Percentiles rank a stretch among this genome's conserved stretches.
Evolutionary conservation across 106 monocot species (phyloP).

Genomic region (Cymbidium sinense): DNA sequence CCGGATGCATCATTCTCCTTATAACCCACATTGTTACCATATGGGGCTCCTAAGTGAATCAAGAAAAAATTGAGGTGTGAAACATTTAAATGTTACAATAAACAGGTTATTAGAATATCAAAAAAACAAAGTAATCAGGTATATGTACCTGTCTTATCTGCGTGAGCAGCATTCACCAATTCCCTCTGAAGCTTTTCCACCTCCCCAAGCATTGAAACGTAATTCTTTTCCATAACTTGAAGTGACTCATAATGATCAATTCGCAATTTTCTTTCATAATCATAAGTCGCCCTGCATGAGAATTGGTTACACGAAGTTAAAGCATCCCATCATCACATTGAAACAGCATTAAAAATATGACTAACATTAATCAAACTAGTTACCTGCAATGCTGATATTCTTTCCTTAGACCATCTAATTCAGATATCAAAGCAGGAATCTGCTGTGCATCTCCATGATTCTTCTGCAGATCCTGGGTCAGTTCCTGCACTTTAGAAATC

Average conservation of each 20-base stretch:
- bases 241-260: slow-evolving; percentile 72
- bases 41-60: slow-evolving; percentile 24
- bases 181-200: slow-evolving; percentile 59
- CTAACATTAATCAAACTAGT: neutral
- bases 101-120: neutral
- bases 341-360: neutral
- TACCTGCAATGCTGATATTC: slow-evolving; percentile 84
- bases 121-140: neutral
- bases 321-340: neutral
- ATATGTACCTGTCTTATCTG: slow-evolving; percentile 25
- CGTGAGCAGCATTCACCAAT: slow-evolving; percentile 42
- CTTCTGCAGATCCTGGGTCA: slow-evolving; percentile 57
- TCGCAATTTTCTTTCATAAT: slow-evolving; percentile 66
- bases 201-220: slow-evolving; percentile 74
- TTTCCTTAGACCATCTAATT: slow-evolving; percentile 51
- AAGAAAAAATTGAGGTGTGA: neutral
- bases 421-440: slow-evolving; percentile 56
- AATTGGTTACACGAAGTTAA: neutral
- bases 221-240: slow-evolving; percentile 84
- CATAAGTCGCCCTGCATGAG: slow-evolving; percentile 57
- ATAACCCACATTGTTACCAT: slow-evolving; percentile 21
- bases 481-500: slow-evolving; percentile 38
- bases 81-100: neutral
- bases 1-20: slow-evolving; percentile 38
- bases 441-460: slow-evolving; percentile 45